Base-by-base conservation (phyloP, 2,329 filamentous ascomycete genomes). In the Ceratocystis albifundus region DNA sequence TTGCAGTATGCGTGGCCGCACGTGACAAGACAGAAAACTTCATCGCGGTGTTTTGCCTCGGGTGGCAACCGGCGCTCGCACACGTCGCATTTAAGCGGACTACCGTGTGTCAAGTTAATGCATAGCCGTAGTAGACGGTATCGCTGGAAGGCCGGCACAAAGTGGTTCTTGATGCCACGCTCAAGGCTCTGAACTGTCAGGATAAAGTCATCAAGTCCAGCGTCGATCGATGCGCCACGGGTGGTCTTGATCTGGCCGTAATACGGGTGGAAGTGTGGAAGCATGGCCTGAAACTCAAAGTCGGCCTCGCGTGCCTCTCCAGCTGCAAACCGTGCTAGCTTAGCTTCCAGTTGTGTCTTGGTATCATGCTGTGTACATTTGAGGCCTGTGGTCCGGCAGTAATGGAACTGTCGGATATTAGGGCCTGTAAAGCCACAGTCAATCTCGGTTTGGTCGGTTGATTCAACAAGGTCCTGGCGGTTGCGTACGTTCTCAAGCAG, bases 1-100 rank as follows among this genome's bases (percentile, higher is more conserved):
- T 46, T 12, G 68, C 72, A 74, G 17, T 72, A 48, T 17, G 71
- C 53, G 64, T 74, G 72, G 1, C 72, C 72, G 55, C 72, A 74
- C 4, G 68, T 69, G 5, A 72, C 68, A 5, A 72, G 70, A 8
- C 72, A 46, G 48, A 68, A 70, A 5, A 69, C 67, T 1, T 64
- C 28, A 4, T 61, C 44, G n/a, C 28, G 59, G 25, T 30, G n/a
- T 7, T 17, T 25, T 17, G 67, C 63, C 20, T 44, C 22, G 1
- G 36, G 30, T 0, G 17, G 28, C 25, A 36, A 30, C 28, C 7
- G 55, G 10, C 55, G 55, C 30, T n/a, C 15, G 57, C 69, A 70
- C 20, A 61, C 45, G 32, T 69, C 48, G 53, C 69, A 69, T 2
- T 20, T 10, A 32, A 65, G 22, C 32, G n/a, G 20, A 5, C 41